These are phyloP conservation scores for Saccharomyces paradoxus DNA, from an alignment of 805 yeast genomes.

Conservation along the genomic window DNA sequence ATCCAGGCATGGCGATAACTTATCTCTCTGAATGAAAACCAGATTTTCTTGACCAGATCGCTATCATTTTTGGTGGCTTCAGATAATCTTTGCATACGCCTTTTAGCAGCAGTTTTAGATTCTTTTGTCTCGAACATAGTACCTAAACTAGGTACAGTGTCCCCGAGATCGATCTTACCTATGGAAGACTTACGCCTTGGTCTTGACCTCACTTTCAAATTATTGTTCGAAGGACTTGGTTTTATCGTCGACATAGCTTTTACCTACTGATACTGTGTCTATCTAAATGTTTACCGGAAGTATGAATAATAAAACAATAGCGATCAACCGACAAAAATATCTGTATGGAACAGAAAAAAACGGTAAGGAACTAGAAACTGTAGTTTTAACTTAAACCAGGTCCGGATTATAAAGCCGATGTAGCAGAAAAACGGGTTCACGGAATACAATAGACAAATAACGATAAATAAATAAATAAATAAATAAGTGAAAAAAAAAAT, in stretches of 20 bases:
- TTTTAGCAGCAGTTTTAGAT: slow-evolving; percentile 33
- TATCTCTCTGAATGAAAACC: slow-evolving; percentile 47
- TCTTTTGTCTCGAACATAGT: slow-evolving; percentile 48
- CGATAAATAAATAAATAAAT: background rate
- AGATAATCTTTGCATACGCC: slow-evolving; percentile 22
- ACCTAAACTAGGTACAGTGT: slow-evolving; percentile 53
- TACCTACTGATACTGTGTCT: background rate
- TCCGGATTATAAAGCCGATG: background rate
- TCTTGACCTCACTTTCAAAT: slow-evolving; percentile 21
- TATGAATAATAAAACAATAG: background rate
- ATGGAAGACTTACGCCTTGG: slow-evolving; percentile 52
- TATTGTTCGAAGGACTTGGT: slow-evolving; percentile 4
- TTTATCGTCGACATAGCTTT: background rate
- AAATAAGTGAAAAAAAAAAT: background rate
- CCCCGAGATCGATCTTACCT: slow-evolving; percentile 65
- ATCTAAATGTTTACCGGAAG: background rate
- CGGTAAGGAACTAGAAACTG: background rate
- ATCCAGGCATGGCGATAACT: slow-evolving; percentile 54
- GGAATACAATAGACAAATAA: background rate
- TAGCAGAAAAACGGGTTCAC: background rate
- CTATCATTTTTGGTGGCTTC: slow-evolving; percentile 31
- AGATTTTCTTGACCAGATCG: slow-evolving; percentile 44
- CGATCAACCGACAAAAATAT: background rate
- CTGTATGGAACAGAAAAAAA: background rate
- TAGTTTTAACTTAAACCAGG: background rate